Evolutionary conservation across 2,329 filamentous ascomycete species (phyloP).

Genomic region (Monosporascus sp.): DNA sequence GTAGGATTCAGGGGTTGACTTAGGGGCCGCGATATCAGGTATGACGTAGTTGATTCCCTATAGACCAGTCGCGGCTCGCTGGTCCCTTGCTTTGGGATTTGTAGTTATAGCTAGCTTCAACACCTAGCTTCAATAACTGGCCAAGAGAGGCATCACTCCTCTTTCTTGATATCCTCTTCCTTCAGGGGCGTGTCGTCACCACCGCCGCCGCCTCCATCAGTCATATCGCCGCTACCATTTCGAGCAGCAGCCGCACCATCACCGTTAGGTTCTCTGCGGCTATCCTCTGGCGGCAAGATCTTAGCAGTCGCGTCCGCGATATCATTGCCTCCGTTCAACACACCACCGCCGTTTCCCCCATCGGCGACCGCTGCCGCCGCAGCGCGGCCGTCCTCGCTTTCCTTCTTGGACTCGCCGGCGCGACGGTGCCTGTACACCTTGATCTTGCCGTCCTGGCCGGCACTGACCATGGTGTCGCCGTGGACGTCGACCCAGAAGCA

Average conservation of each 20-base stretch:
- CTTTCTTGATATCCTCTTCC: constrained; percentile 34
- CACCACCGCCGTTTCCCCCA: constrained; percentile 3
- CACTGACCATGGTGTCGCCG: constrained; percentile 51
- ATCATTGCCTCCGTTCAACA: background rate
- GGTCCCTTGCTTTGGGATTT: background rate
- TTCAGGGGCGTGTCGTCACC: constrained; percentile 45
- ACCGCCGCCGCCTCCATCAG: constrained; percentile 29
- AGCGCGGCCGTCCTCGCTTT: constrained; percentile 7
- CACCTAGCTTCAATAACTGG: too few relatives aligned
- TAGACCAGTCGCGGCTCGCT: background rate
- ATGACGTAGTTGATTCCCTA: too few relatives aligned
- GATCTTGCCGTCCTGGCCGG: constrained; percentile 49
- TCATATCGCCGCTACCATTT: background rate
- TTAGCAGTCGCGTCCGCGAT: background rate
- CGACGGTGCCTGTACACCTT: constrained; percentile 38
- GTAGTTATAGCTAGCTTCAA: background rate
- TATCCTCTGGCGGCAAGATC: background rate
- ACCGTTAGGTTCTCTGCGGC: background rate
- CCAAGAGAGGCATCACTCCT: constrained; percentile 14
- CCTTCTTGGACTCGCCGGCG: too few relatives aligned
- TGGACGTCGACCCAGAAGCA: constrained; percentile 62
- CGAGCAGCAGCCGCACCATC: background rate
- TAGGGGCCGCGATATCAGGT: too few relatives aligned
- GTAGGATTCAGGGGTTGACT: too few relatives aligned
- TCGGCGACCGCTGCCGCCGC: constrained; percentile 2